A percentile compares a stretch with the other conserved stretches of the same genome.
These are phyloP conservation scores for Nitzschia sp. DNA, from an alignment of 108 stramenopile genomes.

Conservation along the genomic window DNA sequence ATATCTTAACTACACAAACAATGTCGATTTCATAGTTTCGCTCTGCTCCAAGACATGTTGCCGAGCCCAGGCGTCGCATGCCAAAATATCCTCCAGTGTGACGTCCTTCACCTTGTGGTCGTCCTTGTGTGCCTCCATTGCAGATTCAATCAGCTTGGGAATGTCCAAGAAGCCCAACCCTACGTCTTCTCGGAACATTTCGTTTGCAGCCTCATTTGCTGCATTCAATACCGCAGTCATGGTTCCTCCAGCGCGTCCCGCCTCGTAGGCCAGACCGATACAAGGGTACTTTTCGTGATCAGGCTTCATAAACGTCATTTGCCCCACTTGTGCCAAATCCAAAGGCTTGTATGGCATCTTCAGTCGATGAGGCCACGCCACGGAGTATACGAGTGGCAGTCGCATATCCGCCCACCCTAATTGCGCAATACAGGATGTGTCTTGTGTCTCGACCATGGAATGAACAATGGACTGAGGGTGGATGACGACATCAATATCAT, in stretches of 20 bases:
- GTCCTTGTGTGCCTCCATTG: constrained; percentile 95
- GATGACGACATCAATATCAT: constrained; percentile 97
- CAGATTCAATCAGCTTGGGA: constrained; percentile 87
- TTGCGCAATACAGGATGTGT: constrained; percentile 95
- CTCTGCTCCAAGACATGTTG: constrained; percentile 68
- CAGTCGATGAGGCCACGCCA: constrained; percentile 95
- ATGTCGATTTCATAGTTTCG: constrained; percentile 19
- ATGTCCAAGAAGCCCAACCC: constrained; percentile 92
- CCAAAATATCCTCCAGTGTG: constrained; percentile 91
- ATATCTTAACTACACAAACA: constrained; percentile 17
- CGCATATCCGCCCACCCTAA: constrained; percentile 98
- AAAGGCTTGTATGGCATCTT: constrained; percentile 91
- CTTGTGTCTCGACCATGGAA: constrained; percentile 95
- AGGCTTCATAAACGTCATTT: constrained; percentile 88
- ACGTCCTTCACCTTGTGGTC: constrained; percentile 79
- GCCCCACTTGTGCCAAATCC: constrained; percentile 76
- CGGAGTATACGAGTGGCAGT: constrained; percentile 92
- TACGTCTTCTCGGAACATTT: constrained; percentile 90
- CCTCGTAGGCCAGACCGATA: constrained; percentile 91
- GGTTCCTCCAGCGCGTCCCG: constrained; percentile 89
- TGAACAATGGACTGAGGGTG: constrained; percentile 98
- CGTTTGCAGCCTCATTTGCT: constrained; percentile 96
- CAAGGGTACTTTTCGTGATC: constrained; percentile 95
- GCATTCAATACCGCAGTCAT: constrained; percentile 98
- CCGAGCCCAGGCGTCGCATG: constrained; percentile 90